Percentiles rank a stretch among this genome's conserved stretches.
Evolutionary conservation across 202 grass and related monocot genomes (phyloP).

Genomic region (Schoenoplectus triqueter): DNA sequence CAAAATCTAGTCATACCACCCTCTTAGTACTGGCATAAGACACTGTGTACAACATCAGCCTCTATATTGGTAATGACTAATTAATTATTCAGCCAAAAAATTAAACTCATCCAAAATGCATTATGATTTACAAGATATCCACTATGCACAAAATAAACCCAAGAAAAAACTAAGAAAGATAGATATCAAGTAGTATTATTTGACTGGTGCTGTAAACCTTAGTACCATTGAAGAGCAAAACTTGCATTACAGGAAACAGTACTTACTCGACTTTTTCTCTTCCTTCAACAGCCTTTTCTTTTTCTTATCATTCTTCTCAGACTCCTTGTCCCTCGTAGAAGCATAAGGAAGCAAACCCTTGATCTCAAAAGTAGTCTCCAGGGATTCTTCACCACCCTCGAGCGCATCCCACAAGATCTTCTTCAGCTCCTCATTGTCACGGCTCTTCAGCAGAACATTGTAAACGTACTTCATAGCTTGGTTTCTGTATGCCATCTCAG

Average conservation of each 20-base stretch:
- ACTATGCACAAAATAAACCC: constrained; percentile 14
- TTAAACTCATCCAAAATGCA: background rate
- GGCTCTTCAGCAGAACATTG: constrained; percentile 71
- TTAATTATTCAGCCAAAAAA: constrained; percentile 20
- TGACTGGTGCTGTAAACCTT: constrained; percentile 9
- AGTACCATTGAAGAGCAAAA: background rate
- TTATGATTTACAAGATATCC: constrained; percentile 20
- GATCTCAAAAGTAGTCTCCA: constrained; percentile 63
- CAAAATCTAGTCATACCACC: background rate
- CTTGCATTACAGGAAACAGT: constrained; percentile 40
- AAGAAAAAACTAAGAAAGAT: constrained; percentile 5
- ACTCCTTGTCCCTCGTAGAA: constrained; percentile 64
- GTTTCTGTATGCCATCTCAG: constrained; percentile 55
- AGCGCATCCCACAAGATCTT: constrained; percentile 66
- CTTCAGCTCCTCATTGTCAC: constrained; percentile 58
- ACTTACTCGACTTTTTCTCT: constrained; percentile 67
- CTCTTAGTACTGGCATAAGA: background rate
- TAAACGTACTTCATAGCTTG: constrained; percentile 67
- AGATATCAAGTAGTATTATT: background rate
- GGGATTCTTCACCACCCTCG: constrained; percentile 67
- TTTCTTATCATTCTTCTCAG: constrained; percentile 67
- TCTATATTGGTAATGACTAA: background rate
- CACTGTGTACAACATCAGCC: background rate
- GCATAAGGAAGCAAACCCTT: constrained; percentile 67
- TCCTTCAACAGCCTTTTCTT: constrained; percentile 72